Percentiles rank a stretch among this genome's conserved stretches.
Evolutionary conservation across 192 early-diverging fungal species (phyloP).

Genomic region (Phlyctochytrium bullatum): DNA sequence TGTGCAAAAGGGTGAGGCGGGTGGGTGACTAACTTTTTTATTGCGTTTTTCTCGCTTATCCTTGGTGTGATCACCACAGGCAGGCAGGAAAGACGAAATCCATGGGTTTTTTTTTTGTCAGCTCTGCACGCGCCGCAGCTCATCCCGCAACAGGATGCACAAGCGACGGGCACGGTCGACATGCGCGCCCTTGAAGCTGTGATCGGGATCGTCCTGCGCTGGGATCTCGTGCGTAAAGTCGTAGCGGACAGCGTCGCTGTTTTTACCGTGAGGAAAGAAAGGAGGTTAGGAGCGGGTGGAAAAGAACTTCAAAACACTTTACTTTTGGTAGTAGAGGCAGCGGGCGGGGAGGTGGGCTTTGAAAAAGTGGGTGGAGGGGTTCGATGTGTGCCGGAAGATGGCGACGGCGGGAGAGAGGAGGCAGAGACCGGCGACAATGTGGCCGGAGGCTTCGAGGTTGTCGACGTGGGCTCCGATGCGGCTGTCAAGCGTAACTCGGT

Average conservation of each 20-base stretch:
- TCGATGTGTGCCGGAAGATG: conserved; percentile 63
- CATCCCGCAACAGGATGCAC: conserved; percentile 71
- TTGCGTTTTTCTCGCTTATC: no score
- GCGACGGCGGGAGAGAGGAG: conserved; percentile 70
- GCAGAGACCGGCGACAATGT: conserved; percentile 71
- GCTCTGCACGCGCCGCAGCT: neutral
- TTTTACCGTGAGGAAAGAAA: neutral
- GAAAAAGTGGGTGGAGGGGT: conserved; percentile 54
- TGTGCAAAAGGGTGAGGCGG: no score
- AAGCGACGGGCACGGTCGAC: conserved; percentile 65
- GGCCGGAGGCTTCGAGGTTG: conserved; percentile 72
- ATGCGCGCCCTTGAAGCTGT: conserved; percentile 48
- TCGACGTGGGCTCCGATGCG: conserved; percentile 83
- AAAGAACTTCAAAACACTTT: no score
- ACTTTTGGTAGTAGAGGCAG: conserved; percentile 74
- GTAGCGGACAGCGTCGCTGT: conserved; percentile 61
- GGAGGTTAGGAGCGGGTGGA: no score
- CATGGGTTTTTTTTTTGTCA: neutral
- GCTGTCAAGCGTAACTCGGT: conserved; percentile 49
- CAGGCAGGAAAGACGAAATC: neutral
- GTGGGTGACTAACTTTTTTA: no score
- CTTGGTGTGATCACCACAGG: no score
- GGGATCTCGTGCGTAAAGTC: conserved; percentile 81
- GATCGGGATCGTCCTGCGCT: conserved; percentile 33
- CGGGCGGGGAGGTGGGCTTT: conserved; percentile 60